Evolutionary conservation across 495 filamentous ascomycete species (phyloP).

Genomic region (Tuber magnatum): DNA sequence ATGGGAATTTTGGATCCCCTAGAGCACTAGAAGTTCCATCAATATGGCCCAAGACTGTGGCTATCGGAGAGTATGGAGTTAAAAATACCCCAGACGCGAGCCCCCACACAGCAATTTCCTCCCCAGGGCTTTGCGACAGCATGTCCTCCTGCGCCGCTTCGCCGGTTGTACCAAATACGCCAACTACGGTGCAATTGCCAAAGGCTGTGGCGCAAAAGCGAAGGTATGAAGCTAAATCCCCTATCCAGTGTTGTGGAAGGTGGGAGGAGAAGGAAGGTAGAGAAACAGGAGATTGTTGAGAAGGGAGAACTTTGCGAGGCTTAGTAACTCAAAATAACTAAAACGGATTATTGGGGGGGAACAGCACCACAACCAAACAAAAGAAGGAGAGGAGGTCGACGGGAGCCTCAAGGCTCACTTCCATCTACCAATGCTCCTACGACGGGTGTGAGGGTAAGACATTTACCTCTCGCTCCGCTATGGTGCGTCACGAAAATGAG

Average conservation of each 20-base stretch:
- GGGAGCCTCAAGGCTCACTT: not conserved
- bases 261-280: not conserved
- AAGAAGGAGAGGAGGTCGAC: not conserved
- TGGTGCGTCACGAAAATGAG: not conserved
- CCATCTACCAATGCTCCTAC: not conserved
- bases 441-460: not conserved
- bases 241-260: not conserved
- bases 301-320: not conserved
- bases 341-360: not conserved
- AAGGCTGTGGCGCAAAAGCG: not conserved
- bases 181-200: not conserved
- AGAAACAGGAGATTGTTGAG: not conserved
- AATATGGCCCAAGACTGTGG: not conserved
- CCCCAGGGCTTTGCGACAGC: not conserved
- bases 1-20: not conserved
- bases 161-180: not conserved
- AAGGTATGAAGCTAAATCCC: not conserved
- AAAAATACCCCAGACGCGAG: not conserved
- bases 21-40: not conserved
- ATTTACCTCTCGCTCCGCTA: not conserved
- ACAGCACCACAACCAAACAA: not conserved
- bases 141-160: not conserved
- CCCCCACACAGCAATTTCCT: not conserved
- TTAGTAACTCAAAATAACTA: not conserved
- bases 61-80: not conserved